Conservation (phyloP, 2,329 filamentous ascomycete genomes). For the Fusarium hainanense region DNA sequence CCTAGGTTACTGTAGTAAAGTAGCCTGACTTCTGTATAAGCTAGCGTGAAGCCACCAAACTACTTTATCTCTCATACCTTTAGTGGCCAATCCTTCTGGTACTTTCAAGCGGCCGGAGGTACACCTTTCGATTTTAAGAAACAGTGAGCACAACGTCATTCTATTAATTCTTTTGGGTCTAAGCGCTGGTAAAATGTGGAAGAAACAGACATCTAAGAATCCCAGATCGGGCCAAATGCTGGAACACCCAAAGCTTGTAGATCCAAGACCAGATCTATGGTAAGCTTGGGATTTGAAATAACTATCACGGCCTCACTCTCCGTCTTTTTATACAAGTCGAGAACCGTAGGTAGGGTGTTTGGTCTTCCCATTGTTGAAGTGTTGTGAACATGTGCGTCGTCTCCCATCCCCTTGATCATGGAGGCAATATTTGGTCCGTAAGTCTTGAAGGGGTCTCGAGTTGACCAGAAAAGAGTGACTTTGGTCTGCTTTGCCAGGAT, state of each 20-base stretch:
- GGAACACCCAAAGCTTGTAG: constrained; percentile 71
- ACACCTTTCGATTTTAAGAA: neutral
- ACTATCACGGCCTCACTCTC: constrained; percentile 75
- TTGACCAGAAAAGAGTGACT: constrained; percentile 72
- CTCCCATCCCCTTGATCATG: constrained; percentile 64
- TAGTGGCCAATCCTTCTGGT: too few relatives aligned
- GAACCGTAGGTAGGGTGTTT: constrained; percentile 56
- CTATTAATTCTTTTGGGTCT: neutral
- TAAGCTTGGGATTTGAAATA: constrained; percentile 73
- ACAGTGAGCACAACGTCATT: neutral
- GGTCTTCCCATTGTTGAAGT: constrained; percentile 66
- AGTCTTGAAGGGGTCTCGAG: constrained; percentile 64
- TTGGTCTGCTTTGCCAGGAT: constrained; percentile 59
- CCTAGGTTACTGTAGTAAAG: too few relatives aligned
- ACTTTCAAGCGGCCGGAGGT: too few relatives aligned
- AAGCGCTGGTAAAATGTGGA: neutral
- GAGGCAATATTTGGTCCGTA: constrained; percentile 67
- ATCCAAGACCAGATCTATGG: constrained; percentile 70
- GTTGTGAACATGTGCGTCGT: constrained; percentile 71
- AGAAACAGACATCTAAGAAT: constrained; percentile 47
- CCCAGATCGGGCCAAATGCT: constrained; percentile 77
- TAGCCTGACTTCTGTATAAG: too few relatives aligned
- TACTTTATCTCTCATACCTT: too few relatives aligned
- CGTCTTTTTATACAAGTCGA: constrained; percentile 63
- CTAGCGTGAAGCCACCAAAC: too few relatives aligned